Evolutionary conservation across 257 asterid species (phyloP).

Genomic region (Orobanche coerulescens): DNA sequence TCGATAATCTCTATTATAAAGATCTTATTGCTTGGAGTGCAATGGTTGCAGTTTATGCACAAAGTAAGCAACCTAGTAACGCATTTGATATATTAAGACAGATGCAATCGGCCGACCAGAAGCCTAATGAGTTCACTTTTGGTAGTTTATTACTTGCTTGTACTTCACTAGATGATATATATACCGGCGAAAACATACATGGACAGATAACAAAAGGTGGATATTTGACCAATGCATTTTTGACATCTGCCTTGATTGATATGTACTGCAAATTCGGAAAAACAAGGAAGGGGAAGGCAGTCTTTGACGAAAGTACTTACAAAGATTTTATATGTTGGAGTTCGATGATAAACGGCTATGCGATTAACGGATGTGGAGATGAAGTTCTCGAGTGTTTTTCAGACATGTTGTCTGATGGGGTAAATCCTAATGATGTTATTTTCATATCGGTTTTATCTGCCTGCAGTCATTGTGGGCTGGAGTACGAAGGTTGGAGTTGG

Average conservation of each 20-base stretch:
- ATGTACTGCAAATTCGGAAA: conserved; percentile 73
- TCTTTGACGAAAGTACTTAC: conserved; percentile 42
- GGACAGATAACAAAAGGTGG: conserved; percentile 45
- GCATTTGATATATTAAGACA: conserved; percentile 39
- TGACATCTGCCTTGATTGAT: conserved; percentile 51
- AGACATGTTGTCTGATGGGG: conserved; percentile 46
- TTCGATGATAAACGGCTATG: conserved; percentile 83
- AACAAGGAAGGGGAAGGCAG: conserved; percentile 39
- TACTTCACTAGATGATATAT: conserved; percentile 33
- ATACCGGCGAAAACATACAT: conserved; percentile 54
- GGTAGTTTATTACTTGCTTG: conserved; percentile 59
- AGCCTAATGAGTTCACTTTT: conserved; percentile 62
- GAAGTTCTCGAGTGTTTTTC: conserved; percentile 64
- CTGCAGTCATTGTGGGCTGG: conserved; percentile 80
- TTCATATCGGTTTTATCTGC: conserved; percentile 68
- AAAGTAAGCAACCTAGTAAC: conserved; percentile 33
- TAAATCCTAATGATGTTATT: conserved; percentile 62
- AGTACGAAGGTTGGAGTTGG: conserved; percentile 84
- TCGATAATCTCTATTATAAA: conserved; percentile 41
- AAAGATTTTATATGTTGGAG: conserved; percentile 83
- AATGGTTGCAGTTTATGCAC: conserved; percentile 54
- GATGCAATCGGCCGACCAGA: conserved; percentile 52
- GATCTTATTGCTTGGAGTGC: conserved; percentile 77
- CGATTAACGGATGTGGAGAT: conserved; percentile 62
- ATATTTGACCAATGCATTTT: conserved; percentile 37